A percentile compares a stretch with the other conserved stretches of the same genome.
These are phyloP conservation scores for Pythium angustatum DNA, from an alignment of 352 stramenopile species.

Conservation along the genomic window DNA sequence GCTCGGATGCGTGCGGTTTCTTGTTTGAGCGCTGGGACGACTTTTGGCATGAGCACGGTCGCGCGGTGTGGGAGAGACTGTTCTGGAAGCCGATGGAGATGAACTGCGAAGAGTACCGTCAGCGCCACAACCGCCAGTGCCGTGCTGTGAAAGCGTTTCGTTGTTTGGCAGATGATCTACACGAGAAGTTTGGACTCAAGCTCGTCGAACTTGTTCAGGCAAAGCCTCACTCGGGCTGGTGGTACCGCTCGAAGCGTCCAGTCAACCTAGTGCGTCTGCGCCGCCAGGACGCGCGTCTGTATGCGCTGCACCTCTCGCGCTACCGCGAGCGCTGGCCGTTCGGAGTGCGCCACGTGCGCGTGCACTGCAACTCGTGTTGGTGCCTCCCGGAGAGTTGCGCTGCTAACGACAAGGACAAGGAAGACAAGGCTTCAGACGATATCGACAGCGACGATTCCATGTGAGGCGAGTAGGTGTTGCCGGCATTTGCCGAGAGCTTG, in stretches of 20 bases:
- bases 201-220: slow-evolving; percentile 7
- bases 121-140: slow-evolving; percentile 37
- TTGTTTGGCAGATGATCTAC: slow-evolving; percentile 35
- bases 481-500: too few relatives aligned
- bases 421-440: neutral
- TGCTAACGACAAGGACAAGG: neutral
- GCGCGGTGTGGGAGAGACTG: slow-evolving; percentile 48
- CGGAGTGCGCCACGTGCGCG: slow-evolving; percentile 14
- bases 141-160: slow-evolving; percentile 36
- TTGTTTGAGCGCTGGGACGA: slow-evolving; percentile 54
- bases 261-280: slow-evolving; percentile 16
- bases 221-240: slow-evolving; percentile 23
- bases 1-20: slow-evolving; percentile 37
- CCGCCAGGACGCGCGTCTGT: neutral
- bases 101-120: slow-evolving; percentile 30
- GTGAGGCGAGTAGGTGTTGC: too few relatives aligned
- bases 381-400: slow-evolving; percentile 11
- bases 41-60: slow-evolving; percentile 45
- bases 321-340: slow-evolving; percentile 26
- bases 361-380: slow-evolving; percentile 15
- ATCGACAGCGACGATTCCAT: neutral
- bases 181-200: slow-evolving; percentile 15
- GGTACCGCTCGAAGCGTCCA: slow-evolving; percentile 23
- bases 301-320: slow-evolving; percentile 23
- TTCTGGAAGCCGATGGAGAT: slow-evolving; percentile 43